phyloP scores from a whole-genome alignment of 2,329 filamentous ascomycete genomes.

The Colletotrichum lentis region DNA sequence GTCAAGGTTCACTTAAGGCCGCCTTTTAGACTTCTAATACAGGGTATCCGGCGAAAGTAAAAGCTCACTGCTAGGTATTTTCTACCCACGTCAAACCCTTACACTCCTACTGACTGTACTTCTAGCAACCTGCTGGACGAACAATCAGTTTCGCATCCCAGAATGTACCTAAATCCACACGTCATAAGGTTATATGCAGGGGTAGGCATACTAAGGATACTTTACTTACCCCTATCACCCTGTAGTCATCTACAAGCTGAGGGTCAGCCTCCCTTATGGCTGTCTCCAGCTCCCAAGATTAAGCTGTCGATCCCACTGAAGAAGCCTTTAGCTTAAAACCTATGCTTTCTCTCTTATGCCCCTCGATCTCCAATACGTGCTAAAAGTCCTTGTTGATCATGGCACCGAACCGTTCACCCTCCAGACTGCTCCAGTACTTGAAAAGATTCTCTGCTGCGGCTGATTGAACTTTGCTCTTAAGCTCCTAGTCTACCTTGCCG shows the following conservation, averaged over 20 bases:
- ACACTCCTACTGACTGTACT: no score
- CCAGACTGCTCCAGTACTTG: constrained; percentile 25
- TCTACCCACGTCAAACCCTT: no score
- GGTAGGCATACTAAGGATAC: no score
- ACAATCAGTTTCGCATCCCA: no score
- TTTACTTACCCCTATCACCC: no score
- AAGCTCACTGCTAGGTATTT: no score
- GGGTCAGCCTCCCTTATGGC: not conserved
- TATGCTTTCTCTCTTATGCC: not conserved
- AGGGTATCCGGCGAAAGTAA: no score
- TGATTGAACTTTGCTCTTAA: constrained; percentile 46
- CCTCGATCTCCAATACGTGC: constrained; percentile 23
- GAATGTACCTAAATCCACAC: no score
- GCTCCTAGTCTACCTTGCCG: constrained; percentile 45
- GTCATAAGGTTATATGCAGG: no score
- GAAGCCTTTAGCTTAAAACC: not conserved
- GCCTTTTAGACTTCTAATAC: constrained; percentile 42
- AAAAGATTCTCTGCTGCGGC: constrained; percentile 44
- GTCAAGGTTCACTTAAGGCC: not conserved
- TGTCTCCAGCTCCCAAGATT: constrained; percentile 25
- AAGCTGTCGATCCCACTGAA: constrained; percentile 17
- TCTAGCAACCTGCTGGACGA: no score
- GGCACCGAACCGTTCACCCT: constrained; percentile 9
- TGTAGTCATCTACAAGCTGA: constrained; percentile 39
- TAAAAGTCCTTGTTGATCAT: constrained; percentile 27